A percentile compares a stretch with the other conserved stretches of the same genome.
These are phyloP conservation scores for Xylaria sp. DNA, from an alignment of 2,329 filamentous ascomycete species.

Conservation along the genomic window DNA sequence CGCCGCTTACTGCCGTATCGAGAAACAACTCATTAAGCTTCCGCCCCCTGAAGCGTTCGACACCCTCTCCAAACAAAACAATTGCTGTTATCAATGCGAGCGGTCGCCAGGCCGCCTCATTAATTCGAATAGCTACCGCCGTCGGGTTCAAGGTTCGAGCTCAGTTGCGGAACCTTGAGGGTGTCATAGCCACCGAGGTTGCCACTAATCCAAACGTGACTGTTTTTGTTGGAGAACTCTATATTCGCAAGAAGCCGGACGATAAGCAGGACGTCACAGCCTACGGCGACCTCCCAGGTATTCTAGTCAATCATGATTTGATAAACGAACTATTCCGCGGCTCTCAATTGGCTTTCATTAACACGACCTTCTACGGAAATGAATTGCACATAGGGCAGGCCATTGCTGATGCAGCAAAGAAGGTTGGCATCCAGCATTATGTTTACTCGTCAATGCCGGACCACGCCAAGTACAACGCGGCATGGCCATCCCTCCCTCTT, in stretches of 20 bases:
- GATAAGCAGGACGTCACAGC: conserved; percentile 72
- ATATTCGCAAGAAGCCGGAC: conserved; percentile 63
- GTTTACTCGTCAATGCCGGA: conserved; percentile 98
- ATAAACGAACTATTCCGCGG: conserved; percentile 83
- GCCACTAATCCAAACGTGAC: conserved; percentile 80
- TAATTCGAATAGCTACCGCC: conserved; percentile 92
- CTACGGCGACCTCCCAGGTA: conserved; percentile 70
- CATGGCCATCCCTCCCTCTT: conserved; percentile 85
- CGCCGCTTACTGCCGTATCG: conserved; percentile 60
- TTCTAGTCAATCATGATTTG: conserved; percentile 76
- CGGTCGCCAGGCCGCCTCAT: conserved; percentile 92
- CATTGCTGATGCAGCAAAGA: conserved; percentile 88
- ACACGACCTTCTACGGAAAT: conserved; percentile 96
- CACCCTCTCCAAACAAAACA: conserved; percentile 74
- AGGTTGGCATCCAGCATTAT: conserved; percentile 85
- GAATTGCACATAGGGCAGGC: conserved; percentile 90
- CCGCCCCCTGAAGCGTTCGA: conserved; percentile 67
- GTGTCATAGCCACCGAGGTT: conserved; percentile 89
- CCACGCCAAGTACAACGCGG: conserved; percentile 79
- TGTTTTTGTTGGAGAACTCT: conserved; percentile 72
- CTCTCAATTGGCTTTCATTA: conserved; percentile 92
- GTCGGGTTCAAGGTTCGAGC: conserved; percentile 94
- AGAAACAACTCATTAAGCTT: conserved; percentile 71
- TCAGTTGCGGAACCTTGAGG: conserved; percentile 87
- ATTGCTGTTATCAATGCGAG: conserved; percentile 96